Evolutionary conservation across 1,284 basidiomycete species (phyloP).

Genomic region (Pyrrhoderma noxium): DNA sequence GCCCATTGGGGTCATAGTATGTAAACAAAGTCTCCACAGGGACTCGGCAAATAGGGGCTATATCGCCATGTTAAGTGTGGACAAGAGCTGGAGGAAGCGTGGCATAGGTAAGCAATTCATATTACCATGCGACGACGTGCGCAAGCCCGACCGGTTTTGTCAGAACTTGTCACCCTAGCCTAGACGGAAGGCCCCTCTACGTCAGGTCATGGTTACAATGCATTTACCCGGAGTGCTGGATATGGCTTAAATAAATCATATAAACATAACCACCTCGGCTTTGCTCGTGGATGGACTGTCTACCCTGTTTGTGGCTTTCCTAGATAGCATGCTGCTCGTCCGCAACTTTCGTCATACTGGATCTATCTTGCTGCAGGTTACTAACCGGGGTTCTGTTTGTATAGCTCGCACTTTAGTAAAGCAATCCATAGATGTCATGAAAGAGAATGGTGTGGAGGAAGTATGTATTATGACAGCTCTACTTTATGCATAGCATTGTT

Average conservation of each 20-base stretch:
- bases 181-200: too few species aligned
- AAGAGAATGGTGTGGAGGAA: constrained; percentile 73
- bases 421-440: constrained; percentile 78
- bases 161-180: too few species aligned
- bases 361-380: constrained; percentile 19
- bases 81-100: constrained; percentile 71
- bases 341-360: too few species aligned
- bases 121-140: constrained; percentile 17
- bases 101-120: constrained; percentile 73
- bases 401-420: constrained; percentile 73
- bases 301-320: too few species aligned
- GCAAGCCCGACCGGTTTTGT: too few species aligned
- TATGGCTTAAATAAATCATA: too few species aligned
- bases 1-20: constrained; percentile 88
- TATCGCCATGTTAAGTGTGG: constrained; percentile 95
- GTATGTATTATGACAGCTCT: constrained; percentile 34
- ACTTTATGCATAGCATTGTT: constrained; percentile 3
- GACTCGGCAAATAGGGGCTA: constrained; percentile 82
- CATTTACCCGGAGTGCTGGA: constrained; percentile 17
- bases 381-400: constrained; percentile 15
- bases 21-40: constrained; percentile 87
- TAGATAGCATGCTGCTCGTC: too few species aligned
- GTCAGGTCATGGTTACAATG: constrained; percentile 23
- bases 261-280: too few species aligned
- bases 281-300: too few species aligned